phyloP scores from a whole-genome alignment of 2,329 filamentous ascomycete species.

The Aspergillus quadricinctus region DNA sequence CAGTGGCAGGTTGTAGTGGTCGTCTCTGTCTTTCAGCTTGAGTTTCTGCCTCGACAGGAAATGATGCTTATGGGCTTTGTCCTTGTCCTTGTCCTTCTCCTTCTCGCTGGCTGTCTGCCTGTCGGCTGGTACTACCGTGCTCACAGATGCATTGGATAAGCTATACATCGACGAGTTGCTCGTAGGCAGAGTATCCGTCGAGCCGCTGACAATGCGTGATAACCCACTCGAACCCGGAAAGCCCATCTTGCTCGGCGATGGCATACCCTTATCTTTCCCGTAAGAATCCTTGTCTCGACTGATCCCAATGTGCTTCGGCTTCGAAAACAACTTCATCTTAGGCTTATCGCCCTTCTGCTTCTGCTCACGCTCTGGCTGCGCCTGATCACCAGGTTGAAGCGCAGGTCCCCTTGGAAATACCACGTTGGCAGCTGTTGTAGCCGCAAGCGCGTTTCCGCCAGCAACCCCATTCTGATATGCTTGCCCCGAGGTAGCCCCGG shows the following conservation, averaged over 20 bases:
- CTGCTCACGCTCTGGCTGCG: constrained; percentile 34
- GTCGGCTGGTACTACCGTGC: constrained; percentile 53
- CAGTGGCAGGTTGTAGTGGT: constrained; percentile 53
- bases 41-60: constrained; percentile 63
- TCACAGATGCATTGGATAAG: constrained; percentile 58
- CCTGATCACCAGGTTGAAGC: constrained; percentile 28
- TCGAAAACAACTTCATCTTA: constrained; percentile 66
- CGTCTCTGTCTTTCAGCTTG: constrained; percentile 60
- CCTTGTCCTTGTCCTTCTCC: constrained; percentile 40
- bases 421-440: constrained; percentile 59
- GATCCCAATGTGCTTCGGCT: constrained; percentile 61
- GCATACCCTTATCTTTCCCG: constrained; percentile 48
- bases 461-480: constrained; percentile 50
- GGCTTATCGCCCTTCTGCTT: constrained; percentile 57
- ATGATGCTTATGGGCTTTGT: constrained; percentile 54
- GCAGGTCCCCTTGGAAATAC: constrained; percentile 53
- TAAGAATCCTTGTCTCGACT: constrained; percentile 54
- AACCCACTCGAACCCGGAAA: constrained; percentile 49
- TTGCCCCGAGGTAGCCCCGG: constrained; percentile 19
- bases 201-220: constrained; percentile 55
- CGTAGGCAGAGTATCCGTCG: constrained; percentile 53
- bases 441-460: constrained; percentile 50
- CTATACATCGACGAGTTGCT: constrained; percentile 57
- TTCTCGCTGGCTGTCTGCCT: constrained; percentile 36
- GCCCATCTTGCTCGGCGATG: constrained; percentile 56